Conservation (phyloP, 2,329 filamentous ascomycete genomes). For the Ceratocystis cubensis region DNA sequence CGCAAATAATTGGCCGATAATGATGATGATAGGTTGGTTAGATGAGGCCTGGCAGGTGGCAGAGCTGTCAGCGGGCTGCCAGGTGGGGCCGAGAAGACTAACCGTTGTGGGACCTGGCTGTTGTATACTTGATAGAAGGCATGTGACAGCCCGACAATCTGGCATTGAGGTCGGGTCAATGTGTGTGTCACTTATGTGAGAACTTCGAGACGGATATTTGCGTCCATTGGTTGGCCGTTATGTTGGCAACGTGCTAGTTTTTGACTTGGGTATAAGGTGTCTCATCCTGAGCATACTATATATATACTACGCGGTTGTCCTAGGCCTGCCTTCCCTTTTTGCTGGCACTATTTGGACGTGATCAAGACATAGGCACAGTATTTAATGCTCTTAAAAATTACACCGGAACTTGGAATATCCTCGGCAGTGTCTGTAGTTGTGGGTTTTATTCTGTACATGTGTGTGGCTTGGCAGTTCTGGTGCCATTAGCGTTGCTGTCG, state of each 20-base stretch:
- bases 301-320: constrained; percentile 17
- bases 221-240: neutral
- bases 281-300: neutral
- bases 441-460: constrained; percentile 10
- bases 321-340: constrained; percentile 1
- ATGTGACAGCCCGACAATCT: neutral
- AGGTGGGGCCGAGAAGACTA: neutral
- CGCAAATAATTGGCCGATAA: neutral
- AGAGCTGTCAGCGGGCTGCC: neutral
- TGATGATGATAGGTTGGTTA: constrained; percentile 2
- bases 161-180: too few relatives aligned
- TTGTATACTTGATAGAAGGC: neutral
- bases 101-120: neutral
- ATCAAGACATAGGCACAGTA: neutral
- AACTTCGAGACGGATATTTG: neutral
- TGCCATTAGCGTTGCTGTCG: constrained; percentile 9
- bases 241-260: neutral
- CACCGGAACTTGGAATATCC: neutral
- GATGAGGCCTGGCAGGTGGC: constrained; percentile 14
- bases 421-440: constrained; percentile 5
- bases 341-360: neutral
- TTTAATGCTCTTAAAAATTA: neutral
- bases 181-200: neutral
- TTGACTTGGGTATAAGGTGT: neutral
- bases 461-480: constrained; percentile 9